A percentile compares a stretch with the other conserved stretches of the same genome.
Conservation (phyloP, 305 asterid genomes). For the Caryopteris hybrid region DNA sequence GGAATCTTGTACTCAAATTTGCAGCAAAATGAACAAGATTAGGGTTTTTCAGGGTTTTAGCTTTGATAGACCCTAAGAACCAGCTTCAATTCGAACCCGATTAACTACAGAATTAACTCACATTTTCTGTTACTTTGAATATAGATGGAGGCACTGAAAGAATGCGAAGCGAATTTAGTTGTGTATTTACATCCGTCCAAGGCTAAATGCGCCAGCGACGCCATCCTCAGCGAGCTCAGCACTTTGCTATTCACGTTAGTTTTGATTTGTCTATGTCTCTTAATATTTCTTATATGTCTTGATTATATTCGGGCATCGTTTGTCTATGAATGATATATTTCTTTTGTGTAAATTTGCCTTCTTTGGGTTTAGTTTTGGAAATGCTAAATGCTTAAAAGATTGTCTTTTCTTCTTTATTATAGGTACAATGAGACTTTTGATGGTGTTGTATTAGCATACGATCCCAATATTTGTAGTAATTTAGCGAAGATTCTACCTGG, state of each 20-base stretch:
- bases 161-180: conserved; percentile 42
- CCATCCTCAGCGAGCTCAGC: conserved; percentile 53
- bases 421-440: conserved; percentile 56
- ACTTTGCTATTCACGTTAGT: conserved; percentile 65
- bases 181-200: conserved; percentile 64
- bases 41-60: neutral
- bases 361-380: neutral
- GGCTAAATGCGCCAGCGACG: conserved; percentile 41
- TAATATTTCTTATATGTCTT: too few relatives aligned
- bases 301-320: neutral
- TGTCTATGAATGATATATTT: neutral
- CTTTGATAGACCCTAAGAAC: neutral
- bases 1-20: neutral
- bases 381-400: neutral
- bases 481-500: conserved; percentile 47
- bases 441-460: conserved; percentile 82
- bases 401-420: neutral
- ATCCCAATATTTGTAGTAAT: conserved; percentile 31
- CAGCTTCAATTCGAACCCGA: neutral
- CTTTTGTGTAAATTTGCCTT: neutral
- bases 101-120: neutral
- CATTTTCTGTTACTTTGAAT: neutral
- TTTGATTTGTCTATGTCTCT: neutral
- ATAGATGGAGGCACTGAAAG: conserved; percentile 55
- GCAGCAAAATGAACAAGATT: neutral